These are phyloP conservation scores for Oryza meridionalis DNA, from an alignment of 176 grass and related monocot species.

Conservation along the genomic window DNA sequence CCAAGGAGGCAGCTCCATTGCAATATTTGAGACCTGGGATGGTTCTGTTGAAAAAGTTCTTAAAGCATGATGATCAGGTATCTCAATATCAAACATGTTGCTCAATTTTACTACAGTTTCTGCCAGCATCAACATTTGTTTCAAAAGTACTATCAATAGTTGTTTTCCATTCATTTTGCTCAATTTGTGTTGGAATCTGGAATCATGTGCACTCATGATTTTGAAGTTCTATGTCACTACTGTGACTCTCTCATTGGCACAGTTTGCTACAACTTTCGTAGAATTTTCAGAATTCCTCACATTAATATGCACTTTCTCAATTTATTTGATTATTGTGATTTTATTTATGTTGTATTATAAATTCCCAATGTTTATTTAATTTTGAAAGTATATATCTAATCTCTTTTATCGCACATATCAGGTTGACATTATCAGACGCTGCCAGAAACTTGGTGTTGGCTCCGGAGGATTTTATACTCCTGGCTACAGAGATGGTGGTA, in stretches of 20 bases:
- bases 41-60: conserved; percentile 59
- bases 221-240: not conserved
- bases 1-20: conserved; percentile 3
- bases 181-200: not conserved
- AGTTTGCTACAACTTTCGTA: not conserved
- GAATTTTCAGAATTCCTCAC: not conserved
- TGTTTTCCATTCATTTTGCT: not conserved
- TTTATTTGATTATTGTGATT: not conserved
- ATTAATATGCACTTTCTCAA: not conserved
- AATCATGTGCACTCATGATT: not conserved
- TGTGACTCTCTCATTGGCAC: not conserved
- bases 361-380: no score
- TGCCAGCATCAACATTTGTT: not conserved
- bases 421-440: conserved; percentile 62
- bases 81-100: not conserved
- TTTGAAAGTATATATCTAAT: not conserved
- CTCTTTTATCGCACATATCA: conserved; percentile 24
- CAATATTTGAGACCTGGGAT: conserved; percentile 52
- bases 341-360: not conserved
- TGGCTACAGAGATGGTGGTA: conserved; percentile 50
- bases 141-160: not conserved
- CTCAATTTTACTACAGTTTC: not conserved
- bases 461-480: conserved; percentile 62
- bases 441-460: conserved; percentile 51
- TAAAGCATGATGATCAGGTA: conserved; percentile 51